Conservation (phyloP, 441 rosid species). For the Pelargonium australe region DNA sequence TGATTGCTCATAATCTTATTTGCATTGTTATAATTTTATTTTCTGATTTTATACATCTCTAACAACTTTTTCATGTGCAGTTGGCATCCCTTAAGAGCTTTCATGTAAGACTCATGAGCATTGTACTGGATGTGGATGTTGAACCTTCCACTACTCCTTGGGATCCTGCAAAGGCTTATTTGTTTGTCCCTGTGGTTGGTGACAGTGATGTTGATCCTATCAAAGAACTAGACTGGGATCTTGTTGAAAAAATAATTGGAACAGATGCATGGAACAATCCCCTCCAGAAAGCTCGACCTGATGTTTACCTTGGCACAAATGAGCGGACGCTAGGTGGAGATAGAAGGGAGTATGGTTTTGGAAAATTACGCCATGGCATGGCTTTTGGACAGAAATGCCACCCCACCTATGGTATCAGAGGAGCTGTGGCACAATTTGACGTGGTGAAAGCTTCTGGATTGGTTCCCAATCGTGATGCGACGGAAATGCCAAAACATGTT, state of each 20-base stretch:
- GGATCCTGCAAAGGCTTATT: slow-evolving; percentile 98
- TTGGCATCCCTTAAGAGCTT: slow-evolving; percentile 85
- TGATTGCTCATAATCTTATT: slow-evolving; percentile 16
- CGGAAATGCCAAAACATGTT: slow-evolving; percentile 30
- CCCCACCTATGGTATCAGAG: slow-evolving; percentile 98
- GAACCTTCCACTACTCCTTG: slow-evolving; percentile 99
- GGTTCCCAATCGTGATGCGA: slow-evolving; percentile 56
- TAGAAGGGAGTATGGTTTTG: slow-evolving; percentile 97
- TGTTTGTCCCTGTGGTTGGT: slow-evolving; percentile 90
- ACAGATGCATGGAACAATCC: slow-evolving; percentile 89
- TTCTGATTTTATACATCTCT: slow-evolving; percentile 7
- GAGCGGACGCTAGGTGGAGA: slow-evolving; percentile 99
- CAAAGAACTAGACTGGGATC: slow-evolving; percentile 80
- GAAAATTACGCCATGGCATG: slow-evolving; percentile 88
- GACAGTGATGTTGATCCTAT: slow-evolving; percentile 61
- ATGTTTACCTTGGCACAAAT: slow-evolving; percentile 95
- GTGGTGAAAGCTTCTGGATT: slow-evolving; percentile 92
- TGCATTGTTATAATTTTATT: slow-evolving; percentile 13
- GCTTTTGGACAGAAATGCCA: slow-evolving; percentile 84
- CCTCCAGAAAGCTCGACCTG: slow-evolving; percentile 97
- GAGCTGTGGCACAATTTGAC: slow-evolving; percentile 94
- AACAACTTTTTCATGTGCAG: slow-evolving; percentile 43
- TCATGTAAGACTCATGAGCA: slow-evolving; percentile 99
- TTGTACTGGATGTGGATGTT: slow-evolving; percentile 98
- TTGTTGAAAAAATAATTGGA: slow-evolving; percentile 53